phyloP scores from a whole-genome alignment of 176 grass and related monocot species.

The sorghum (Sorghum bicolor) region DNA sequence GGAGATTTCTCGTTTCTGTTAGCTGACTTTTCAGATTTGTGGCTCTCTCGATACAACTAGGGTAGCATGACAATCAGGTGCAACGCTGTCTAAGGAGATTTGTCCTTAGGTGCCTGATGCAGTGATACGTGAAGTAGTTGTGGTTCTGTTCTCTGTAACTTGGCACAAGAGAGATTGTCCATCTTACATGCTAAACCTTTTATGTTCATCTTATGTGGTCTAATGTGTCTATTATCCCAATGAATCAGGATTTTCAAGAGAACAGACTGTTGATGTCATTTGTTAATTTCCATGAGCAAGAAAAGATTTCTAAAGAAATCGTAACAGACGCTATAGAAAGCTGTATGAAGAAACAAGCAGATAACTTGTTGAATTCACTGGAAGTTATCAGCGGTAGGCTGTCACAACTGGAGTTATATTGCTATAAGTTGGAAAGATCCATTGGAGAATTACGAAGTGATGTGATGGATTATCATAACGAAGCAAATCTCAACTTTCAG shows the following conservation, averaged over 20 bases:
- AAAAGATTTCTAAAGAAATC: constrained; percentile 55
- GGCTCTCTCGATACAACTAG: neutral
- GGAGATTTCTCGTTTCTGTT: neutral
- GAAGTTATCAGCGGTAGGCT: constrained; percentile 81
- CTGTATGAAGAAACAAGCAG: constrained; percentile 99
- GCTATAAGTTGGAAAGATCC: constrained; percentile 84
- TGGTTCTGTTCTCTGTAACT: neutral
- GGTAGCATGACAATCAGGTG: neutral
- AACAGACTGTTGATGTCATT: constrained; percentile 57
- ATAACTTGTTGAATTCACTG: constrained; percentile 72
- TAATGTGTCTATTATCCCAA: constrained; percentile 1
- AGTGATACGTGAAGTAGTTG: neutral
- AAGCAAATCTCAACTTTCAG: constrained; percentile 61
- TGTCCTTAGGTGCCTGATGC: neutral
- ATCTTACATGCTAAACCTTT: neutral
- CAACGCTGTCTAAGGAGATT: neutral
- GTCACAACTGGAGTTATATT: constrained; percentile 82
- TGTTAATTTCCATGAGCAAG: constrained; percentile 75
- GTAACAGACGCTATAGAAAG: constrained; percentile 64
- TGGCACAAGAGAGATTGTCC: neutral
- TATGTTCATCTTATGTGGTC: neutral
- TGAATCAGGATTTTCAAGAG: constrained; percentile 64
- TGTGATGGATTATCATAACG: constrained; percentile 68
- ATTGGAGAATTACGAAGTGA: constrained; percentile 79
- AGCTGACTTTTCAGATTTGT: neutral